Percentiles rank a stretch among this genome's conserved stretches.
Evolutionary conservation across 371 early-diverging fungal species (phyloP).

Genomic region (Phascolomyces articulosus): DNA sequence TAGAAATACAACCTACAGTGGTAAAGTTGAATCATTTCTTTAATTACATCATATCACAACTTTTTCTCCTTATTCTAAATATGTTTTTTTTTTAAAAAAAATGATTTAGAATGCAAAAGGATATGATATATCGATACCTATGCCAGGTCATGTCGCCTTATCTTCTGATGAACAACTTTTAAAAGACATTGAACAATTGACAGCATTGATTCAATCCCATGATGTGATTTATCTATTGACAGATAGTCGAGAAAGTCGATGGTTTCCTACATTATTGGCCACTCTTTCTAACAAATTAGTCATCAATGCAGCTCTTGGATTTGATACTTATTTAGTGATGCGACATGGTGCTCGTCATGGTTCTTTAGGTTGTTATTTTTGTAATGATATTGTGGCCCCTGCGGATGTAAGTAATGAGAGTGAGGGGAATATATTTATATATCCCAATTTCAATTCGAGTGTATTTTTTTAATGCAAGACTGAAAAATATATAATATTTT

Average conservation of each 20-base stretch:
- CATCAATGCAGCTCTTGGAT: slow-evolving; percentile 94
- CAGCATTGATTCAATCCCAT: slow-evolving; percentile 68
- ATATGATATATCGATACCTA: slow-evolving; percentile 79
- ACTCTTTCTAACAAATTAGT: slow-evolving; percentile 70
- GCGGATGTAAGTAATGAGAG: slow-evolving; percentile 73
- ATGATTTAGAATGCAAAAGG: slow-evolving; percentile 67
- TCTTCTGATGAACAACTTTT: slow-evolving; percentile 37
- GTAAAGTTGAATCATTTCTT: slow-evolving; percentile 40
- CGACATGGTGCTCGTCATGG: slow-evolving; percentile 78
- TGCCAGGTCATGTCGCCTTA: slow-evolving; percentile 89
- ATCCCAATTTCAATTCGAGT: no score
- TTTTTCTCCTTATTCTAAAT: no score
- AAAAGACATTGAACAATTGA: slow-evolving; percentile 59
- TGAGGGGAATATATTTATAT: no score
- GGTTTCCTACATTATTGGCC: slow-evolving; percentile 92
- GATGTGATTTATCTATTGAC: slow-evolving; percentile 91
- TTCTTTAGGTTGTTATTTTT: slow-evolving; percentile 88
- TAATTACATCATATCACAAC: background rate
- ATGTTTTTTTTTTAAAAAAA: no score
- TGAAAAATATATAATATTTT: no score
- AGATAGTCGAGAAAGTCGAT: slow-evolving; percentile 94
- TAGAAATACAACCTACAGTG: slow-evolving; percentile 79
- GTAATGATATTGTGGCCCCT: slow-evolving; percentile 95
- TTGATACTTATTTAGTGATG: slow-evolving; percentile 96
- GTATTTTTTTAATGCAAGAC: no score